Conservation (phyloP, 2,329 filamentous ascomycete species). For the Zasmidium angulare region DNA sequence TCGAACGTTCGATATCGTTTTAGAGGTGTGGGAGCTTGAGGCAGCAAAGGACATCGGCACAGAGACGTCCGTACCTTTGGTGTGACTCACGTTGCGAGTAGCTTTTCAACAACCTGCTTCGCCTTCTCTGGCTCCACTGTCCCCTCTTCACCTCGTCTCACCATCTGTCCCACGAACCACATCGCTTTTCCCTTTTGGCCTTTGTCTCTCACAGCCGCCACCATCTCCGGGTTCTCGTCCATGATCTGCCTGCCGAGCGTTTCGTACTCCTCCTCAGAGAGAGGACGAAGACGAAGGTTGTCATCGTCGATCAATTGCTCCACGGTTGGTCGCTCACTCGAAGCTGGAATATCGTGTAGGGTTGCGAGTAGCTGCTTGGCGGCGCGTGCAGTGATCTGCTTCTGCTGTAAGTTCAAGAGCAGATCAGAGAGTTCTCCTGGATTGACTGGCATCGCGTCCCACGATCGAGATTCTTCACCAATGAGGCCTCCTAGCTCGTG, state of each 20-base stretch:
- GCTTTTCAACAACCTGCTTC: conserved; percentile 52
- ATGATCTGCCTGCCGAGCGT: conserved; percentile 55
- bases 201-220: conserved; percentile 58
- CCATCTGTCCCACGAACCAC: conserved; percentile 69
- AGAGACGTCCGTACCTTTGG: too few relatives aligned
- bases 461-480: conserved; percentile 35
- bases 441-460: conserved; percentile 43
- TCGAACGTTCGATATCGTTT: not conserved
- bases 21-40: too few relatives aligned
- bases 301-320: conserved; percentile 57
- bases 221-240: conserved; percentile 56
- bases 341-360: conserved; percentile 43
- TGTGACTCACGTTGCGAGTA: conserved; percentile 29
- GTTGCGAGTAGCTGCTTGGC: conserved; percentile 60
- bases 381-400: conserved; percentile 53
- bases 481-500: conserved; percentile 54
- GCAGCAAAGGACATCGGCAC: too few relatives aligned
- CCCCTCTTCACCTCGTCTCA: conserved; percentile 59
- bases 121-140: conserved; percentile 62
- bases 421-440: conserved; percentile 45
- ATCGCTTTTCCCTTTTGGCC: conserved; percentile 65
- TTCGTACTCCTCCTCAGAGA: conserved; percentile 58
- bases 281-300: conserved; percentile 54
- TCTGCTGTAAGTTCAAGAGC: conserved; percentile 41
- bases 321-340: conserved; percentile 40